Percentiles rank a stretch among this genome's conserved stretches.
These are phyloP conservation scores for Schizonepeta tenuifolia DNA, from an alignment of 257 asterid genomes.

Conservation along the genomic window DNA sequence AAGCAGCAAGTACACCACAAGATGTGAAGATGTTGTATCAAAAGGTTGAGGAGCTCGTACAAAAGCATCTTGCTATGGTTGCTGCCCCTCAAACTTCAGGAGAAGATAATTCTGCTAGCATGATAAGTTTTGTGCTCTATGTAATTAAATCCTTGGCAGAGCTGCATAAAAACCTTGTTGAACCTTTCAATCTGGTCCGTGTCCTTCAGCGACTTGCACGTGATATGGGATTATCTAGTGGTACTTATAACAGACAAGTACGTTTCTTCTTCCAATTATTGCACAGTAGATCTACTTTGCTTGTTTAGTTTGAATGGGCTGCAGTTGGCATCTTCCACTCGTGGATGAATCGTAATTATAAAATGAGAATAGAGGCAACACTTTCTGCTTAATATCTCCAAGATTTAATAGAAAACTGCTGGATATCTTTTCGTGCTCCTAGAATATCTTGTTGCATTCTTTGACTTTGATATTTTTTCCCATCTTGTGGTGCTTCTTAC, in stretches of 20 bases:
- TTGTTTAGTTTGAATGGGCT: slow-evolving; percentile 14
- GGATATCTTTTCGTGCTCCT: slow-evolving; percentile 15
- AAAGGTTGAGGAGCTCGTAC: slow-evolving; percentile 95
- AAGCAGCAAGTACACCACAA: slow-evolving; percentile 69
- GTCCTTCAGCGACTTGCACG: slow-evolving; percentile 97
- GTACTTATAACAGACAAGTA: slow-evolving; percentile 85
- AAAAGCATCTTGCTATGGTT: slow-evolving; percentile 91
- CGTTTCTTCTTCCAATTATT: slow-evolving; percentile 33
- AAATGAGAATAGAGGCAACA: slow-evolving; percentile 18
- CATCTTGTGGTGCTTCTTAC: slow-evolving; percentile 23
- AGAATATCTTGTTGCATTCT: slow-evolving; percentile 14
- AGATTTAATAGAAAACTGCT: slow-evolving; percentile 14
- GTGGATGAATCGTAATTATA: slow-evolving; percentile 14
- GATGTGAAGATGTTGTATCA: slow-evolving; percentile 92
- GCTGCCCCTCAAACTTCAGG: slow-evolving; percentile 89
- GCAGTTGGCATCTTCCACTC: not conserved
- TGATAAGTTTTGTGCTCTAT: slow-evolving; percentile 92
- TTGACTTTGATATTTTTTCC: not conserved
- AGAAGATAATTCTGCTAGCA: slow-evolving; percentile 91
- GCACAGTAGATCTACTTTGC: slow-evolving; percentile 14
- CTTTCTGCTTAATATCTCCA: slow-evolving; percentile 21
- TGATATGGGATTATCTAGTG: slow-evolving; percentile 81
- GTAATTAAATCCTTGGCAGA: slow-evolving; percentile 85
- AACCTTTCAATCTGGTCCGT: slow-evolving; percentile 79
- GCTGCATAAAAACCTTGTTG: slow-evolving; percentile 87